Conservation (phyloP, 768 basidiomycete genomes). For the Heimioporus sp. region DNA sequence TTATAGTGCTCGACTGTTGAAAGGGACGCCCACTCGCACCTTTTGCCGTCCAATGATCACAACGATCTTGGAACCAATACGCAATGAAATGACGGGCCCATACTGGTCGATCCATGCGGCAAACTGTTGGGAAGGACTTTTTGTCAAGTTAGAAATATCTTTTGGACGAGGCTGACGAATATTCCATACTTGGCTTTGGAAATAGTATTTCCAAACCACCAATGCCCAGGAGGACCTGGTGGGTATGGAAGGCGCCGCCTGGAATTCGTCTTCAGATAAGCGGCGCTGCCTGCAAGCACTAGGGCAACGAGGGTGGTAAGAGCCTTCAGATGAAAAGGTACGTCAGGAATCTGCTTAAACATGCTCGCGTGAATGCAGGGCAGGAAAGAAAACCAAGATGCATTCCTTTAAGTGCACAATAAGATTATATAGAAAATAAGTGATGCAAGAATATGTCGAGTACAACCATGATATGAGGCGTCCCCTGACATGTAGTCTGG, state of each 20-base stretch:
- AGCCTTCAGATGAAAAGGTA: conserved; percentile 12
- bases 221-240: conserved; percentile 33
- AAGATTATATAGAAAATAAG: no score
- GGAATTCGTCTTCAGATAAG: conserved; percentile 24
- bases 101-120: conserved; percentile 61
- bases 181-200: conserved; percentile 26
- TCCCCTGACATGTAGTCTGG: no score
- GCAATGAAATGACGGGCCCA: conserved; percentile 57
- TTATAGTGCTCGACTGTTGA: not conserved
- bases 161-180: not conserved
- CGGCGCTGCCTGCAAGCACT: conserved; percentile 8
- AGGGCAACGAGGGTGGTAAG: conserved; percentile 18
- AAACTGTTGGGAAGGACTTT: conserved; percentile 38
- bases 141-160: not conserved
- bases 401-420: no score
- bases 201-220: conserved; percentile 30
- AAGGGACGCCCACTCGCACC: conserved; percentile 25
- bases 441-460: no score
- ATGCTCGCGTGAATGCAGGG: not conserved
- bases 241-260: conserved; percentile 24
- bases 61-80: conserved; percentile 40
- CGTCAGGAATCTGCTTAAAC: conserved; percentile 3
- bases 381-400: not conserved
- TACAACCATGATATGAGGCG: no score
- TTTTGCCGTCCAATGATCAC: conserved; percentile 39